phyloP scores from a whole-genome alignment of 371 early-diverging fungal genomes.

The Mucor ambiguus region DNA sequence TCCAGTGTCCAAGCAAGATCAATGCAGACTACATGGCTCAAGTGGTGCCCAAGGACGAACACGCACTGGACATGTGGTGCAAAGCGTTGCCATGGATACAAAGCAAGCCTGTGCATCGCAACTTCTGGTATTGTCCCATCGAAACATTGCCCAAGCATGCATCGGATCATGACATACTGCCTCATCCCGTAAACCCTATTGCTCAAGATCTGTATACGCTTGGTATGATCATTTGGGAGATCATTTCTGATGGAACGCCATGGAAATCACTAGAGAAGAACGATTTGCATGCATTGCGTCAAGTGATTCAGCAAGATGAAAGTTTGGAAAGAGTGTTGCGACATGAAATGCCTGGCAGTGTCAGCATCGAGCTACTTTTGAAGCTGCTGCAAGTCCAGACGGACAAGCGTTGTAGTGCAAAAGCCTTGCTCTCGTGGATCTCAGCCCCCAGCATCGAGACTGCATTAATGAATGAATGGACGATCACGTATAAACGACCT shows the following conservation, averaged over 20 bases:
- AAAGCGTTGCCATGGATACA: conserved; percentile 49
- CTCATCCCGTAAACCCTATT: conserved; percentile 54
- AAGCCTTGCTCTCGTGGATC: conserved; percentile 47
- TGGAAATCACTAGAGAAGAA: conserved; percentile 67
- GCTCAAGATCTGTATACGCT: conserved; percentile 67
- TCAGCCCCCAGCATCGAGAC: conserved; percentile 23
- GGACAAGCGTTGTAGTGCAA: conserved; percentile 47
- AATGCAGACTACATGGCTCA: conserved; percentile 27
- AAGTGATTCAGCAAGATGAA: conserved; percentile 53
- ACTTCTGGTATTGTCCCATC: conserved; percentile 60
- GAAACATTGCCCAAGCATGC: conserved; percentile 60
- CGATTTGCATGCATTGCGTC: conserved; percentile 57
- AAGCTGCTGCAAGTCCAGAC: conserved; percentile 49
- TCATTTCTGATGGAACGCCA: conserved; percentile 63
- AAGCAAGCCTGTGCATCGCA: conserved; percentile 61
- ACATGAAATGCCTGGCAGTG: conserved; percentile 49
- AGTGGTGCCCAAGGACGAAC: conserved; percentile 35
- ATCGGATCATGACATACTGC: conserved; percentile 44
- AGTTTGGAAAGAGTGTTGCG: conserved; percentile 53
- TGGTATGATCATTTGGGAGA: conserved; percentile 69
- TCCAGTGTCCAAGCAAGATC: conserved; percentile 24
- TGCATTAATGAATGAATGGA: conserved; percentile 47
- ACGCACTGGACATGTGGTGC: conserved; percentile 51
- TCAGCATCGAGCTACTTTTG: conserved; percentile 49
- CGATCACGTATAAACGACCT: not conserved